Evolutionary conservation across 2,329 filamentous ascomycete species (phyloP).

Genomic region (Colletotrichum sp.): DNA sequence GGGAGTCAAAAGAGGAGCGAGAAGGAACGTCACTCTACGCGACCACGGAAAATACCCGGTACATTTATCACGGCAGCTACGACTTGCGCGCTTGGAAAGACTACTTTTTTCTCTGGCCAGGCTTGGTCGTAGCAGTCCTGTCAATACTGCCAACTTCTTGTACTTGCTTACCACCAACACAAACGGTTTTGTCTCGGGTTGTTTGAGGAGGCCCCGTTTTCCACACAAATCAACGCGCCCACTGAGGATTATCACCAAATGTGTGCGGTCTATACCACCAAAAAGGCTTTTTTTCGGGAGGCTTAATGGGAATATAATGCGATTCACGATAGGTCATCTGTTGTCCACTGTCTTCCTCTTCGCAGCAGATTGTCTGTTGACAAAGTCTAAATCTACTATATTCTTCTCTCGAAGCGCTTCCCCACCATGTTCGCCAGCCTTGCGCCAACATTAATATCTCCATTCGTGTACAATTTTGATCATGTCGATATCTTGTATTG

Average conservation of each 20-base stretch:
- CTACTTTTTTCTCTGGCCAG: constrained; percentile 30
- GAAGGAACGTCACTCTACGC: constrained; percentile 32
- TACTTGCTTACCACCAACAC: constrained; percentile 43
- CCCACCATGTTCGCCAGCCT: not conserved
- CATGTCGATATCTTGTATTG: not conserved
- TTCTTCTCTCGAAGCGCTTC: constrained; percentile 31
- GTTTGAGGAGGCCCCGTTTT: not conserved
- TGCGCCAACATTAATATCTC: not conserved
- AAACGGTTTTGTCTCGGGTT: constrained; percentile 26
- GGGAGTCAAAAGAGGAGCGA: constrained; percentile 29
- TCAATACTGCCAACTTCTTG: constrained; percentile 40
- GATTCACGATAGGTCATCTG: constrained; percentile 23
- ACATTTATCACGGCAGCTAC: constrained; percentile 32
- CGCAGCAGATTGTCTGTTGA: constrained; percentile 4
- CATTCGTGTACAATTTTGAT: not conserved
- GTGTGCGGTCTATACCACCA: constrained; percentile 23
- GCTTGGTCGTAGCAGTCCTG: constrained; percentile 32
- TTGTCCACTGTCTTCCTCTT: not conserved
- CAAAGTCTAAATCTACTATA: constrained; percentile 13
- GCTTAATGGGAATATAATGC: constrained; percentile 23
- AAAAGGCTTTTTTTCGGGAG: not conserved
- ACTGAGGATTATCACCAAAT: constrained; percentile 31
- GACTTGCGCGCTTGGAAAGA: constrained; percentile 37
- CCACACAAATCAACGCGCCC: constrained; percentile 23
- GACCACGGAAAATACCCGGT: constrained; percentile 30